These are phyloP conservation scores for Mallotus nudiflorus DNA, from an alignment of 345 rosid genomes.

Conservation along the genomic window DNA sequence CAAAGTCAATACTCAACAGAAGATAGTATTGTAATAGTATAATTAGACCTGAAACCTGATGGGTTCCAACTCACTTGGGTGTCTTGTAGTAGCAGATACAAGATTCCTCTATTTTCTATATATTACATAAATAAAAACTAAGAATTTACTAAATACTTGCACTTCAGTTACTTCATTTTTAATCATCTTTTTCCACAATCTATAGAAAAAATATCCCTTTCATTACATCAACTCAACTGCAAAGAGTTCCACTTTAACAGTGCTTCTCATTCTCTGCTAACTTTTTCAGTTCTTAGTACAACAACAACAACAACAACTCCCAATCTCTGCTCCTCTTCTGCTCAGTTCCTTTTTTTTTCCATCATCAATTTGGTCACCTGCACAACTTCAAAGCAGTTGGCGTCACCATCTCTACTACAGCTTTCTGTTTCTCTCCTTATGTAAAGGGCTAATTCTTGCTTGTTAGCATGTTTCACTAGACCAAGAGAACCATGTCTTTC, in stretches of 20 bases:
- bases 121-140: not conserved
- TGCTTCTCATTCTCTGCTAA: not conserved
- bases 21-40: not conserved
- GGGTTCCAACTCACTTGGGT: constrained; percentile 36
- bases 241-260: no score
- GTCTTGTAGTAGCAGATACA: constrained; percentile 33
- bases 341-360: constrained; percentile 20
- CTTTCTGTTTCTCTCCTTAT: constrained; percentile 34
- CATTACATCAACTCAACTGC: no score
- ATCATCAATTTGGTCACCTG: constrained; percentile 59
- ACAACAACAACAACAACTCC: constrained; percentile 12
- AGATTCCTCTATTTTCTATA: constrained; percentile 34
- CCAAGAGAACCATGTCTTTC: constrained; percentile 34
- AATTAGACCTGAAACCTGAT: constrained; percentile 13
- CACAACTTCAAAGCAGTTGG: constrained; percentile 61
- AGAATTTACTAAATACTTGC: no score
- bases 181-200: not conserved
- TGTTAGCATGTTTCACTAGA: not conserved
- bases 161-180: no score
- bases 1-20: constrained; percentile 6
- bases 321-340: constrained; percentile 13
- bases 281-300: not conserved
- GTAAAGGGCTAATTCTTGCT: not conserved
- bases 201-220: no score
- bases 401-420: constrained; percentile 69